Conservation (phyloP, 1,284 basidiomycete genomes). For the Apiotrichum domesticum region DNA sequence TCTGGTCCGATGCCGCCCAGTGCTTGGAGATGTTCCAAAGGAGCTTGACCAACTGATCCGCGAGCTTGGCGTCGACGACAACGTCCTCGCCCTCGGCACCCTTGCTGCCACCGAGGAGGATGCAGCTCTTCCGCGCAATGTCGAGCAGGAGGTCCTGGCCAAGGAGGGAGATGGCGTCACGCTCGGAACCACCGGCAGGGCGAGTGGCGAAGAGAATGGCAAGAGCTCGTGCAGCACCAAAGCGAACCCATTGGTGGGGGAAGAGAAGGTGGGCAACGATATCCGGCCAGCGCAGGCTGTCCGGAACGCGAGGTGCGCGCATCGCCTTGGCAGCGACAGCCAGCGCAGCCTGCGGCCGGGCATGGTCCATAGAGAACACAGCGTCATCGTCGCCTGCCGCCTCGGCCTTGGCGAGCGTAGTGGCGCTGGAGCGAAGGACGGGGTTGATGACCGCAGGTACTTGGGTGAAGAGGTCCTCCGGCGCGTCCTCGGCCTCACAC, state of each 20-base stretch:
- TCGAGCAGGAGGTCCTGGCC: slow-evolving; percentile 56
- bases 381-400: slow-evolving; percentile 29
- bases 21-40: slow-evolving; percentile 84
- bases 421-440: slow-evolving; percentile 56
- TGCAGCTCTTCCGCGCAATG: slow-evolving; percentile 66
- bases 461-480: slow-evolving; percentile 47
- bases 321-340: slow-evolving; percentile 62
- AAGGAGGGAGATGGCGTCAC: neutral
- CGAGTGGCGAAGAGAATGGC: slow-evolving; percentile 59
- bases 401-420: slow-evolving; percentile 40
- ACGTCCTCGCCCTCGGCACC: slow-evolving; percentile 27
- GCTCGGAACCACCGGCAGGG: neutral
- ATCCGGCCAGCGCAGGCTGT: slow-evolving; percentile 57
- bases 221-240: slow-evolving; percentile 69
- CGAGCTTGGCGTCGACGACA: slow-evolving; percentile 63
- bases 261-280: slow-evolving; percentile 69
- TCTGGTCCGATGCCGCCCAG: slow-evolving; percentile 54
- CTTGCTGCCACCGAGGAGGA: slow-evolving; percentile 67
- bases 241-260: slow-evolving; percentile 92
- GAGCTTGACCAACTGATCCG: slow-evolving; percentile 88
- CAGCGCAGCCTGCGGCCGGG: slow-evolving; percentile 75
- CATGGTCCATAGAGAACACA: slow-evolving; percentile 65
- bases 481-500: slow-evolving; percentile 56
- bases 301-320: slow-evolving; percentile 53
- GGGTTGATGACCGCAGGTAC: slow-evolving; percentile 55